These are phyloP conservation scores for Tetradesmus obliquus DNA, from an alignment of 139 green algal genomes.

Conservation along the genomic window DNA sequence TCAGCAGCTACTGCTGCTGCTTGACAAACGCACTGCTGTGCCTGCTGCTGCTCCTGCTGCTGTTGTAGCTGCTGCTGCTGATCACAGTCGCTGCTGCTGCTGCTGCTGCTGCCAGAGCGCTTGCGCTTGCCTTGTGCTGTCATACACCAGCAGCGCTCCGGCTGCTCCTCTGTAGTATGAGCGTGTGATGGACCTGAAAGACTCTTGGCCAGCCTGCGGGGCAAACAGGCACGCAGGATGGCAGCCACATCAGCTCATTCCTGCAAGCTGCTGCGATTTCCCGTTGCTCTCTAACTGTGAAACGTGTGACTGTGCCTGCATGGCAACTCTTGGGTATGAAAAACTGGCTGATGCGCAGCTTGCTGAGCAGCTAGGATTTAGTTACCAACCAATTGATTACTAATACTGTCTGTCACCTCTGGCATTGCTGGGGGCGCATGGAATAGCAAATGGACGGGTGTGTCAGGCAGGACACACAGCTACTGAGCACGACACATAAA, in stretches of 20 bases:
- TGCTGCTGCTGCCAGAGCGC: neutral
- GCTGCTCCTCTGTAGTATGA: conserved; percentile 99
- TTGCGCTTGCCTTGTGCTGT: conserved; percentile 91
- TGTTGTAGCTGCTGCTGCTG: conserved; percentile 6
- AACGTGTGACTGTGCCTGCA: too few species aligned
- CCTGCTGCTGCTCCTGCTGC: neutral
- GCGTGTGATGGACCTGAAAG: conserved; percentile 97
- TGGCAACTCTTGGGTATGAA: too few species aligned
- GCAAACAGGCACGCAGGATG: neutral
- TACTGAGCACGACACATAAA: neutral
- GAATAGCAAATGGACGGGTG: neutral
- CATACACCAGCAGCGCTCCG: conserved; percentile 98
- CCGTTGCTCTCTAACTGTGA: neutral
- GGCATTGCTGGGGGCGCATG: too few species aligned
- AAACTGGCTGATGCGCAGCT: too few species aligned
- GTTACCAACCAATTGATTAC: too few species aligned
- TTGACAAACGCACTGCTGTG: neutral
- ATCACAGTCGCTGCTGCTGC: neutral
- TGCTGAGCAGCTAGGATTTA: too few species aligned
- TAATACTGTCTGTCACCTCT: too few species aligned
- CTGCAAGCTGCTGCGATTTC: neutral
- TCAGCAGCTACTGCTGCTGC: neutral
- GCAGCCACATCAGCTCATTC: neutral
- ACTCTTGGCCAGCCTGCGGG: conserved; percentile 95
- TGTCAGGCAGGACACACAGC: neutral